These are phyloP conservation scores for Wickerhamiella allomyrinae DNA, from an alignment of 805 yeast species.

Conservation along the genomic window DNA sequence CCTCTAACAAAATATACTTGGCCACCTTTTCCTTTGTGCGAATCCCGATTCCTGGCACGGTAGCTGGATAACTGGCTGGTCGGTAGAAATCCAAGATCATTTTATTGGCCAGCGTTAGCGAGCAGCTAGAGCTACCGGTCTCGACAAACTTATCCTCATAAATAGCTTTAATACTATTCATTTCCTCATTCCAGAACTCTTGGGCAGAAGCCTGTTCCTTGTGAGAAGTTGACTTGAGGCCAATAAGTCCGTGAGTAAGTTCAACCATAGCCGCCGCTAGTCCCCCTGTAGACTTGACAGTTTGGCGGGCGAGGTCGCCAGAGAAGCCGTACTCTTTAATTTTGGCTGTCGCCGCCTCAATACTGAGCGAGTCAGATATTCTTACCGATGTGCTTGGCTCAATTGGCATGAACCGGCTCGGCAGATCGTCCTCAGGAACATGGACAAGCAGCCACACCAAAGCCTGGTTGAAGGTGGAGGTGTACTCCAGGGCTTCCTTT, in stretches of 20 bases:
- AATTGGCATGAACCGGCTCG: slow-evolving; percentile 29
- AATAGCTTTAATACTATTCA: slow-evolving; percentile 50
- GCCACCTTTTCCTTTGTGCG: slow-evolving; percentile 22
- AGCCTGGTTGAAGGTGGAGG: slow-evolving; percentile 33
- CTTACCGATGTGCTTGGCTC: slow-evolving; percentile 22
- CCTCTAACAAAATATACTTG: slow-evolving; percentile 25
- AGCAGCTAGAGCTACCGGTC: slow-evolving; percentile 5
- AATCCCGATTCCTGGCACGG: slow-evolving; percentile 56
- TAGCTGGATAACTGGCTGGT: slow-evolving; percentile 44
- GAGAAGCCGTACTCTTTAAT: slow-evolving; percentile 59
- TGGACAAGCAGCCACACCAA: slow-evolving; percentile 73
- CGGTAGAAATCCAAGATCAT: slow-evolving; percentile 27
- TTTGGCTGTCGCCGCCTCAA: slow-evolving; percentile 45
- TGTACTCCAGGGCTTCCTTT: slow-evolving; percentile 52
- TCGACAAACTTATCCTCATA: slow-evolving; percentile 32
- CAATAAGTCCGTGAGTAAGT: slow-evolving; percentile 20
- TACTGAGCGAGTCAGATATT: slow-evolving; percentile 35
- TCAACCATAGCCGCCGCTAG: slow-evolving; percentile 31
- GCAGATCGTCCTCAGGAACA: slow-evolving; percentile 89
- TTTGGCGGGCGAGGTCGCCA: slow-evolving; percentile 42
- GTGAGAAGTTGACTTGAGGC: too few relatives aligned
- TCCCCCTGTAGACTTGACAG: slow-evolving; percentile 25
- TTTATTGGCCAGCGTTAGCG: slow-evolving; percentile 5
- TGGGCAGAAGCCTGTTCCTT: slow-evolving; percentile 17
- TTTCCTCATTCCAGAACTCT: slow-evolving; percentile 60